A percentile compares a stretch with the other conserved stretches of the same genome.
Evolutionary conservation across 2,329 filamentous ascomycete species (phyloP).

Genomic region (Aciculosporium take): DNA sequence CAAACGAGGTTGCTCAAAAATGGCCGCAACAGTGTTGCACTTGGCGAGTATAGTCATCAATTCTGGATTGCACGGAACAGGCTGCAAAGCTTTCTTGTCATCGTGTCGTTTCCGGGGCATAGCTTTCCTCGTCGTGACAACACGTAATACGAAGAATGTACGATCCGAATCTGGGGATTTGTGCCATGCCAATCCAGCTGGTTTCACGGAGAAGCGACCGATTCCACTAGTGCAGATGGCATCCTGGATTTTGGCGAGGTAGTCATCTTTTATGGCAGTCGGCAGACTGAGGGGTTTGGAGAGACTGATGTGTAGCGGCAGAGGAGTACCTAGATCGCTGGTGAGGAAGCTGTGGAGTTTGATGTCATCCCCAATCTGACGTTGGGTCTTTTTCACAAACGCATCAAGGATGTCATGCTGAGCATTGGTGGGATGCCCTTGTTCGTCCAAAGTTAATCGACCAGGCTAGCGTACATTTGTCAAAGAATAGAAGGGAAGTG

Average conservation of each 20-base stretch:
- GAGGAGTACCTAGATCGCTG: conserved; percentile 61
- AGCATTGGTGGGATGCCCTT: conserved; percentile 39
- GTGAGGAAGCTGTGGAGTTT: conserved; percentile 54
- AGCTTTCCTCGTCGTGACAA: conserved; percentile 22
- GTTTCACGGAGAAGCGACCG: conserved; percentile 24
- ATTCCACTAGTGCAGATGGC: conserved; percentile 20
- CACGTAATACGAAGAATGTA: conserved; percentile 70
- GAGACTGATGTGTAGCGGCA: conserved; percentile 81
- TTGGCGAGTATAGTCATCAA: conserved; percentile 48
- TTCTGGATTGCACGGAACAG: conserved; percentile 27
- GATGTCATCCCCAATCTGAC: conserved; percentile 17
- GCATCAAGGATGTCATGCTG: conserved; percentile 33
- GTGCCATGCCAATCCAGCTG: conserved; percentile 32
- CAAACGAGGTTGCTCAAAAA: conserved; percentile 53
- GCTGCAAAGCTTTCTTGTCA: not conserved
- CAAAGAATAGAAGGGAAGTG: not conserved
- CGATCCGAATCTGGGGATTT: conserved; percentile 46
- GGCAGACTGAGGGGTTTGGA: conserved; percentile 66
- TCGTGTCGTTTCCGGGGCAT: conserved; percentile 14
- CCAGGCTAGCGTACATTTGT: too few relatives aligned
- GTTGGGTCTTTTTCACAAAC: conserved; percentile 26
- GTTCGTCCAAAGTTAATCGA: not conserved
- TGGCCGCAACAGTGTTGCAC: conserved; percentile 49
- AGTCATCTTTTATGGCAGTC: conserved; percentile 56
- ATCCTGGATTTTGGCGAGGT: conserved; percentile 41